A percentile compares a stretch with the other conserved stretches of the same genome.
These are phyloP conservation scores for Rhynchospora breviuscula DNA, from an alignment of 176 grass and related monocot species.

Conservation along the genomic window DNA sequence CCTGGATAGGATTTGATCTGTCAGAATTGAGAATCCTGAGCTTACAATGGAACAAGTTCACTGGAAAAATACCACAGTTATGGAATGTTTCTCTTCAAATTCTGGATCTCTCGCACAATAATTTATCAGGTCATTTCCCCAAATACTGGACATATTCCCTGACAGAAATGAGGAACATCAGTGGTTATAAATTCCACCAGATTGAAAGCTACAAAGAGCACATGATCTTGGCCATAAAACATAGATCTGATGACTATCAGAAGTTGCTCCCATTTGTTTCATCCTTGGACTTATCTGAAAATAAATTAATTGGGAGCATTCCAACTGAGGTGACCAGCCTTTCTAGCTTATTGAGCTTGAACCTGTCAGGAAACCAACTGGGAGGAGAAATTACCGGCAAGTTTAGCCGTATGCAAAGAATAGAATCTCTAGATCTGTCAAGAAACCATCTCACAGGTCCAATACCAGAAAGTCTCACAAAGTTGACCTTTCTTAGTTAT, in stretches of 20 bases:
- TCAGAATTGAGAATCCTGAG: conserved; percentile 15
- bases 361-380: conserved; percentile 9
- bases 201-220: conserved; percentile 4
- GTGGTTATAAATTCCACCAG: neutral
- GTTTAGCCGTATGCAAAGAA: neutral
- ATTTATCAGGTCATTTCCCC: conserved; percentile 23
- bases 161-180: neutral
- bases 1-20: conserved; percentile 18
- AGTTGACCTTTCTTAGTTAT: conserved; percentile 18
- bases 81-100: conserved; percentile 26
- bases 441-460: conserved; percentile 25
- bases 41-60: conserved; percentile 28
- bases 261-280: conserved; percentile 13
- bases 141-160: neutral
- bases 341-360: conserved; percentile 10
- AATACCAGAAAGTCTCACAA: conserved; percentile 19
- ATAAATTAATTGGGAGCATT: conserved; percentile 1
- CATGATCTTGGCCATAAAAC: conserved; percentile 23
- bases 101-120: conserved; percentile 35
- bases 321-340: conserved; percentile 15
- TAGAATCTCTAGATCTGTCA: conserved; percentile 28
- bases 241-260: neutral
- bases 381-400: conserved; percentile 13
- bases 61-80: conserved; percentile 22
- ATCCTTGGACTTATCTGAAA: conserved; percentile 20